phyloP scores from a whole-genome alignment of 805 yeast genomes.

The Ogataea trehaloabstinens region DNA sequence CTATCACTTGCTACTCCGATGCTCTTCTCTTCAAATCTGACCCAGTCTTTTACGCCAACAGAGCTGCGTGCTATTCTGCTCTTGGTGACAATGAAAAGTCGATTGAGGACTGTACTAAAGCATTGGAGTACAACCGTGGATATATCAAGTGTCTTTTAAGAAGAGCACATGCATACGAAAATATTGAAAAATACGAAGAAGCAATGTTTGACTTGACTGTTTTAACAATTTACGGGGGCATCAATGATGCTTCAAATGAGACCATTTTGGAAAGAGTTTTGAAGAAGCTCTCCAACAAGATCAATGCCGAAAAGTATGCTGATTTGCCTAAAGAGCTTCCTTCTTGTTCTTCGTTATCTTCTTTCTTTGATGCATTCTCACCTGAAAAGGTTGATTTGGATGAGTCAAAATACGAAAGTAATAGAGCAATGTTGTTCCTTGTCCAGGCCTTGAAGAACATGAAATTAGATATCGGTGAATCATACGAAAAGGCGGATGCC shows the following conservation, averaged over 20 bases:
- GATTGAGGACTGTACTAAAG: conserved; percentile 82
- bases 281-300: conserved; percentile 71
- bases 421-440: conserved; percentile 63
- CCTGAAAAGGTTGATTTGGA: conserved; percentile 46
- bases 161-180: conserved; percentile 91
- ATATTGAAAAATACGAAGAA: conserved; percentile 70
- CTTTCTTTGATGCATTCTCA: conserved; percentile 86
- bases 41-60: conserved; percentile 89
- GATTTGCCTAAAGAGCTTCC: conserved; percentile 60
- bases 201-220: conserved; percentile 93
- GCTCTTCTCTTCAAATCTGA: conserved; percentile 78
- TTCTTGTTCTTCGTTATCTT: conserved; percentile 76
- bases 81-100: conserved; percentile 78
- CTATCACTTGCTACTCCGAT: conserved; percentile 72
- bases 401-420: conserved; percentile 48
- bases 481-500: conserved; percentile 61
- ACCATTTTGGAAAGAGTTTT: conserved; percentile 83
- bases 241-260: conserved; percentile 70
- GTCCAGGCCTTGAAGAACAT: conserved; percentile 59
- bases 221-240: conserved; percentile 80
- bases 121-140: conserved; percentile 82
- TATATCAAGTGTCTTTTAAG: conserved; percentile 89
- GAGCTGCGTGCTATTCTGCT: conserved; percentile 94
- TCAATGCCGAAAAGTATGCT: conserved; percentile 60
- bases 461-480: conserved; percentile 48